A percentile compares a stretch with the other conserved stretches of the same genome.
Evolutionary conservation across 2,329 filamentous ascomycete genomes (phyloP).

Genomic region (Fusarium marasasianum): DNA sequence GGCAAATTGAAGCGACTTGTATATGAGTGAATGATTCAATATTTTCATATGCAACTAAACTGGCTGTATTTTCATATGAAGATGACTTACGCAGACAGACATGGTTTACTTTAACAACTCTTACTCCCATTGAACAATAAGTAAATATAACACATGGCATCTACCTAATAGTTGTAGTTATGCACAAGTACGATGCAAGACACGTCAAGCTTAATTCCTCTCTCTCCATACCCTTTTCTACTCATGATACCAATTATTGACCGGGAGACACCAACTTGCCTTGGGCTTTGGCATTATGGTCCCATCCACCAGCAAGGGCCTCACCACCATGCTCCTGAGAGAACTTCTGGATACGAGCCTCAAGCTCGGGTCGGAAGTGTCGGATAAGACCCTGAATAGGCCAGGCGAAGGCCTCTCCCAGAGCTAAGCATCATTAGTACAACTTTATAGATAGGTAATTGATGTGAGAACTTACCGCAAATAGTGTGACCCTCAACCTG

Average conservation of each 20-base stretch:
- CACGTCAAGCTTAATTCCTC: constrained; percentile 35
- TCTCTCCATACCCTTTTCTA: constrained; percentile 26
- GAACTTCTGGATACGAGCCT: constrained; percentile 88
- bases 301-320: constrained; percentile 88
- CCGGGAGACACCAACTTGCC: constrained; percentile 89
- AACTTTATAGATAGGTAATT: not conserved
- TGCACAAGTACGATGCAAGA: constrained; percentile 40
- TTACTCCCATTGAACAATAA: constrained; percentile 39
- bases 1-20: not conserved
- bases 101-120: not conserved
- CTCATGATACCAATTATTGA: constrained; percentile 67
- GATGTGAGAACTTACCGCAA: constrained; percentile 71
- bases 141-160: constrained; percentile 45
- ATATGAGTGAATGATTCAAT: not conserved
- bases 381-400: constrained; percentile 97
- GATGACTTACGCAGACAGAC: not conserved
- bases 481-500: constrained; percentile 99
- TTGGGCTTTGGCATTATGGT: constrained; percentile 75
- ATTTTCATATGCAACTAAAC: not conserved
- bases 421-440: constrained; percentile 62
- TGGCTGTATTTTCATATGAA: not conserved
- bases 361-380: constrained; percentile 96
- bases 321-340: constrained; percentile 76
- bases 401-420: constrained; percentile 98
- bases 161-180: constrained; percentile 41